Evolutionary conservation across 2,329 filamentous ascomycete genomes (phyloP).

Genomic region (Scedosporium minutisporum): DNA sequence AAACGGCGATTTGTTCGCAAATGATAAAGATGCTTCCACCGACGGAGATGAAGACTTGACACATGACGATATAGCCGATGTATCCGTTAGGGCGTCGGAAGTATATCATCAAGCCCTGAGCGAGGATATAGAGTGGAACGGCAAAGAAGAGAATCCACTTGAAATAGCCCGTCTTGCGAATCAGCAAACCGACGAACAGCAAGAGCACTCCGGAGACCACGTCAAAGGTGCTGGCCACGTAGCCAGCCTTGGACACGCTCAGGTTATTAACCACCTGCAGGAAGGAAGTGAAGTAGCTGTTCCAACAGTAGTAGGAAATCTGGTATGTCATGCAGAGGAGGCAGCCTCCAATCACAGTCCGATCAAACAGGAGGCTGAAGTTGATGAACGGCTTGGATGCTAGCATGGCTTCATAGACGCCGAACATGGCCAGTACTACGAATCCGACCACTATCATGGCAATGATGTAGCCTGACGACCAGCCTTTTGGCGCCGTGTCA

Average conservation of each 20-base stretch:
- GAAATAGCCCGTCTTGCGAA: conserved; percentile 36
- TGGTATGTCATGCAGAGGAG: conserved; percentile 27
- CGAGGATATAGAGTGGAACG: conserved; percentile 44
- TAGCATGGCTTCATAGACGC: conserved; percentile 25
- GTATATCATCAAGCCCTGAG: conserved; percentile 30
- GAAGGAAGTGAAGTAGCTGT: conserved; percentile 28
- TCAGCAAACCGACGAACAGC: conserved; percentile 35
- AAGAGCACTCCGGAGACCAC: conserved; percentile 39
- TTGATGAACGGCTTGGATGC: conserved; percentile 32
- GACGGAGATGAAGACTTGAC: conserved; percentile 47
- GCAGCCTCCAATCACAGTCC: conserved; percentile 27
- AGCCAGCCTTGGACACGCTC: conserved; percentile 22
- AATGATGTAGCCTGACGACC: conserved; percentile 32
- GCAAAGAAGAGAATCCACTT: conserved; percentile 34
- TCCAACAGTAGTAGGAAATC: conserved; percentile 34
- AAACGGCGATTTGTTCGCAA: conserved; percentile 48
- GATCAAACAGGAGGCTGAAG: conserved; percentile 20
- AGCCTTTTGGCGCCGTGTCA: conserved; percentile 27
- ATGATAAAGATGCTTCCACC: conserved; percentile 51
- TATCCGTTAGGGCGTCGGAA: conserved; percentile 27
- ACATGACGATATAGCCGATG: conserved; percentile 39
- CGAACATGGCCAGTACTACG: conserved; percentile 26
- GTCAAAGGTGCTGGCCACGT: conserved; percentile 34
- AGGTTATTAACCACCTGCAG: conserved; percentile 28
- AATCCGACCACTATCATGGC: conserved; percentile 28